A percentile compares a stretch with the other conserved stretches of the same genome.
phyloP scores from a whole-genome alignment of 2,329 filamentous ascomycete genomes.

The Emericellopsis cladophorae region DNA sequence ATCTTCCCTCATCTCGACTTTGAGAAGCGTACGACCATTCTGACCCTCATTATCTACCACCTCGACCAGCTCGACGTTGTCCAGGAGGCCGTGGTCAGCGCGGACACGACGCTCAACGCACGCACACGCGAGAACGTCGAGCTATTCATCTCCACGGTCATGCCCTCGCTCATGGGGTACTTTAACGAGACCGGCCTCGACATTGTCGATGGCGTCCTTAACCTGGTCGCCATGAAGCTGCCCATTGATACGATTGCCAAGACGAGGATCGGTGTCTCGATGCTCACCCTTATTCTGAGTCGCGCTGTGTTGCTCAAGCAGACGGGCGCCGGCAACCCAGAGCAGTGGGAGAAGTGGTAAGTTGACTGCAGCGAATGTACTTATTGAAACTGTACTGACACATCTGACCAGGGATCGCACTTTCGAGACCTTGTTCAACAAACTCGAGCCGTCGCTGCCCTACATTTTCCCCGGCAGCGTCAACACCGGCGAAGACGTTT shows the following conservation, averaged over 20 bases:
- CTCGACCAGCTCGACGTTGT: slow-evolving; percentile 88
- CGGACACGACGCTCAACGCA: slow-evolving; percentile 59
- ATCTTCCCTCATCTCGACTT: slow-evolving; percentile 89
- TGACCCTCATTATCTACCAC: slow-evolving; percentile 92
- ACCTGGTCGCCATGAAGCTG: slow-evolving; percentile 69
- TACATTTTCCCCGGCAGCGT: slow-evolving; percentile 87
- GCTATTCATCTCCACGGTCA: slow-evolving; percentile 75
- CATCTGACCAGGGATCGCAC: slow-evolving; percentile 47
- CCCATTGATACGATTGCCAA: slow-evolving; percentile 76
- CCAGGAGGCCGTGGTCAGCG: slow-evolving; percentile 58
- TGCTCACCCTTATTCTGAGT: slow-evolving; percentile 88
- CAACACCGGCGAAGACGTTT: slow-evolving; percentile 81
- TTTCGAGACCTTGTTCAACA: slow-evolving; percentile 80
- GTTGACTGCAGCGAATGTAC: slow-evolving; percentile 9
- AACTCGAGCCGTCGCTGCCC: slow-evolving; percentile 69
- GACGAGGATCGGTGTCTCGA: slow-evolving; percentile 76
- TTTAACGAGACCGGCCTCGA: slow-evolving; percentile 83
- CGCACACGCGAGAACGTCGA: slow-evolving; percentile 85
- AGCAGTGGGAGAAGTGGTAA: slow-evolving; percentile 71
- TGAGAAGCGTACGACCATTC: slow-evolving; percentile 84
- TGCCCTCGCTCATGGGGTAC: slow-evolving; percentile 81
- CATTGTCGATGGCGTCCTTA: slow-evolving; percentile 82
- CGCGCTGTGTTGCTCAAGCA: slow-evolving; percentile 90
- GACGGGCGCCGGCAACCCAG: slow-evolving; percentile 53
- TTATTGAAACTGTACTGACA: slow-evolving; percentile 19